phyloP scores from a whole-genome alignment of 1,139 yeast species.

The Zygosaccharomyces pseudobailii region DNA sequence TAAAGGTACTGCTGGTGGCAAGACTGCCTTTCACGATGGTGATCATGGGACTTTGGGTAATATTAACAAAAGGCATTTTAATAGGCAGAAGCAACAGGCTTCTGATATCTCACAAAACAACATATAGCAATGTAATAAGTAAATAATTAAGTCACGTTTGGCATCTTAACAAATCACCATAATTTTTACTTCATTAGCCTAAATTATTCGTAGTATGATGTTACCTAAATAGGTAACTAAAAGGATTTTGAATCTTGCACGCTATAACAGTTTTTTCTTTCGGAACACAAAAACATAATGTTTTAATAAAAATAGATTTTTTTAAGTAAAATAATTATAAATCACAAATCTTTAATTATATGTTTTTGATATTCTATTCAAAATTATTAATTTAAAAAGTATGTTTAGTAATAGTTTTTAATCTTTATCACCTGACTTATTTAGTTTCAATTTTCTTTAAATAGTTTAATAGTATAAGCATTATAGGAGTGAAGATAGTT shows the following conservation, averaged over 20 bases:
- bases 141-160: not conserved
- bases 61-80: conserved; percentile 2
- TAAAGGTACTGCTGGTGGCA: not conserved
- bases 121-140: not conserved
- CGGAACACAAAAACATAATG: not conserved
- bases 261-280: not conserved
- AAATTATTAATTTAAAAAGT: not conserved
- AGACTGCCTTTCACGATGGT: not conserved
- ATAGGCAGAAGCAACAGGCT: conserved; percentile 1
- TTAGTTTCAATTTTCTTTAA: not conserved
- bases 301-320: not conserved
- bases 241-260: not conserved
- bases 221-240: too few species aligned
- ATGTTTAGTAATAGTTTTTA: not conserved
- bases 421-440: not conserved
- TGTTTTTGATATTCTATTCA: too few species aligned
- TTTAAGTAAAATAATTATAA: too few species aligned
- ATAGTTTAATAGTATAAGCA: not conserved
- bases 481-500: too few species aligned
- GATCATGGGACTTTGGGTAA: conserved; percentile 1
- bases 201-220: not conserved
- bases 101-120: not conserved
- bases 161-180: too few species aligned
- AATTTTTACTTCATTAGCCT: too few species aligned
- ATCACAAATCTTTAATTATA: too few species aligned